These are phyloP conservation scores for Durotheca rogersii DNA, from an alignment of 495 filamentous ascomycete species.

Conservation along the genomic window DNA sequence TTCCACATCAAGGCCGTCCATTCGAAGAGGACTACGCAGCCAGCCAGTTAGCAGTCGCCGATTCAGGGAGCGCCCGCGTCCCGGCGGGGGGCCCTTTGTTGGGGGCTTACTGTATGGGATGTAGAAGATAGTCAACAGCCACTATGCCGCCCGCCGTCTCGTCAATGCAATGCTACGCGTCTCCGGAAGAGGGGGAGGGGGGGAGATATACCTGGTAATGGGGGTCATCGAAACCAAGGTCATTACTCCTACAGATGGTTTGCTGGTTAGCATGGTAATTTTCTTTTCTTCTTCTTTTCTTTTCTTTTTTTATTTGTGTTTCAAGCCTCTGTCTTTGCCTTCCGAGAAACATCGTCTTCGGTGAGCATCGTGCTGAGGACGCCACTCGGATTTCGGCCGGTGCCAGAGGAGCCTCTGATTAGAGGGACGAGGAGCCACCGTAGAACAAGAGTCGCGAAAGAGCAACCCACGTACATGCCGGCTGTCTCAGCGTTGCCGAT, in stretches of 20 bases:
- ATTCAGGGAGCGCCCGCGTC: no score
- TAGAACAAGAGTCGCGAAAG: not conserved
- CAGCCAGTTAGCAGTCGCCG: slow-evolving; percentile 28
- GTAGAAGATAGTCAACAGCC: slow-evolving; percentile 81
- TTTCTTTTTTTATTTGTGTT: no score
- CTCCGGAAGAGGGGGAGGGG: no score
- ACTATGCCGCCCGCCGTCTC: slow-evolving; percentile 39
- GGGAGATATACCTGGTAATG: slow-evolving; percentile 39
- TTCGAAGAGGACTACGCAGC: slow-evolving; percentile 62
- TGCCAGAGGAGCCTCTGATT: no score
- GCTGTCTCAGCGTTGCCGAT: slow-evolving; percentile 65
- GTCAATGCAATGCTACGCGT: not conserved
- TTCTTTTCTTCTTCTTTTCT: no score
- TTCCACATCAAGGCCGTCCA: slow-evolving; percentile 74
- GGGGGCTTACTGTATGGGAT: slow-evolving; percentile 54
- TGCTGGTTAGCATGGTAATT: not conserved
- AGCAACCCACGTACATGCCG: slow-evolving; percentile 39
- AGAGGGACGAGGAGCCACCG: not conserved
- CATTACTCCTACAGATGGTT: slow-evolving; percentile 24
- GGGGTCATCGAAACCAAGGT: slow-evolving; percentile 42
- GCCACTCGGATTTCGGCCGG: not conserved
- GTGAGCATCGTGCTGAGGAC: not conserved
- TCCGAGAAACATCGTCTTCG: no score
- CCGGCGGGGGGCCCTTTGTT: no score
- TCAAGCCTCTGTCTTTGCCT: no score